Base-by-base conservation (phyloP, 352 stramenopile genomes). In the Globisporangium irregulare region DNA sequence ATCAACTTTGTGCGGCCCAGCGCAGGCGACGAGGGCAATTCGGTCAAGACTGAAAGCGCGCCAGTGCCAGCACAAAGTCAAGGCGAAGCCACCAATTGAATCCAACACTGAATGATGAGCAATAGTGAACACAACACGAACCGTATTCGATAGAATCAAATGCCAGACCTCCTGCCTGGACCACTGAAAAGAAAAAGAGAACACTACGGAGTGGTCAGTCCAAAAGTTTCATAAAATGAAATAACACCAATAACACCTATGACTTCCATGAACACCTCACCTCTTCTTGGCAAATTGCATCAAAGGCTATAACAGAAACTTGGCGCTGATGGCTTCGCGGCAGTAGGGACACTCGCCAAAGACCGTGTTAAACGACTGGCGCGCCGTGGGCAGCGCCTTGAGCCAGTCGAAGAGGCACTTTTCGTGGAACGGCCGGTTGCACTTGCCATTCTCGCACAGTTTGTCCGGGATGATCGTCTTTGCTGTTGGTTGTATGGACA, bases 321-420 rank as follows among this genome's bases (percentile, higher is more conserved):
- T 93, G 63, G 89, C 84, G 67, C 84, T 93, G 51, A 98, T 97
- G 25, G 83, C 74, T 67, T 95, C 91, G 29, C 88, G 81, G 67
- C 91, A 98, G 73, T 97, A 97, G 1, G 91, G 92, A 58, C 92
- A 98, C 64, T 93, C 79, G 20, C 91, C 92, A 68, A 98, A 97
- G 50, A 96, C 86, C 0, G 87, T 96, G 72, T 91, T 89, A 67
- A 97, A 97, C 22, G 90, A 96, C 64, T 95, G 85, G 2, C 91
- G 85, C n/a, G 87, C 91, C 8, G 85, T 95, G 1, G 92, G 88
- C 22, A 98, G 66, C 27, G 88, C 82, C 67, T 94, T 90, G 62
- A 98, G 87, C 91, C 91, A 97, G 63, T 95, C 87, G 62, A 93
- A 90, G 29, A 98, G 76, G 62, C 92, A 97, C 43, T 87, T 88